Conservation (phyloP, 148 eudicot genomes). For the Linanthus parryae region DNA sequence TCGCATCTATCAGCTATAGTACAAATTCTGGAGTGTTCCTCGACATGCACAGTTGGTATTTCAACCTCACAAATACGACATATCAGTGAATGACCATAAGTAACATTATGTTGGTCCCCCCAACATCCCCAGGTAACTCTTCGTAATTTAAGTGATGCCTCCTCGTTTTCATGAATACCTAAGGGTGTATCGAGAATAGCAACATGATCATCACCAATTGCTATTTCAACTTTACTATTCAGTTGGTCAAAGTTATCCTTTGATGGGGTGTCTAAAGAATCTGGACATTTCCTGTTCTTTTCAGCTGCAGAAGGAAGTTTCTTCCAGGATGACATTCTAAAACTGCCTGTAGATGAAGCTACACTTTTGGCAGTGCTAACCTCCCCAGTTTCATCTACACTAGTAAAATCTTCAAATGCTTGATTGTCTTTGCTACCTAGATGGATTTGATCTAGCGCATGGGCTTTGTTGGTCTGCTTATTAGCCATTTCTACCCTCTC, state of each 20-base stretch:
- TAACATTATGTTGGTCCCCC: conserved; percentile 54
- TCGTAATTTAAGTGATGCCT: conserved; percentile 33
- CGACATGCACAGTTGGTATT: conserved; percentile 87
- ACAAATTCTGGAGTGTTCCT: conserved; percentile 97
- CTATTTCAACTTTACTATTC: conserved; percentile 36
- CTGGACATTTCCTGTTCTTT: conserved; percentile 41
- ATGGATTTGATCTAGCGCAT: conserved; percentile 28
- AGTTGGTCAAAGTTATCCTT: conserved; percentile 39
- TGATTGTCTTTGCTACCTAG: conserved; percentile 32
- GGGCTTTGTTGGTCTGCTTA: conserved; percentile 35
- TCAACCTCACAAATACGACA: conserved; percentile 99
- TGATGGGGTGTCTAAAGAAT: conserved; percentile 34
- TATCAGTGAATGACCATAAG: conserved; percentile 66
- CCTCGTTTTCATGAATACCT: conserved; percentile 33
- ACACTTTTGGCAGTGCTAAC: conserved; percentile 66
- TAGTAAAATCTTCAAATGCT: conserved; percentile 11
- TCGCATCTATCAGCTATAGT: conserved; percentile 97
- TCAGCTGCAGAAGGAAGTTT: conserved; percentile 77
- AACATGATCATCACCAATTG: conserved; percentile 10
- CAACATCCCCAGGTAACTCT: conserved; percentile 55
- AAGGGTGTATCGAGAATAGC: conserved; percentile 29
- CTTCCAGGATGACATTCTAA: conserved; percentile 93
- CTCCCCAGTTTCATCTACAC: conserved; percentile 41
- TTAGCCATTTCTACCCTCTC: conserved; percentile 31
- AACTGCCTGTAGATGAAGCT: conserved; percentile 64